Base-by-base conservation (phyloP, 352 stramenopile species). In the Phytophthora pluvialis region DNA sequence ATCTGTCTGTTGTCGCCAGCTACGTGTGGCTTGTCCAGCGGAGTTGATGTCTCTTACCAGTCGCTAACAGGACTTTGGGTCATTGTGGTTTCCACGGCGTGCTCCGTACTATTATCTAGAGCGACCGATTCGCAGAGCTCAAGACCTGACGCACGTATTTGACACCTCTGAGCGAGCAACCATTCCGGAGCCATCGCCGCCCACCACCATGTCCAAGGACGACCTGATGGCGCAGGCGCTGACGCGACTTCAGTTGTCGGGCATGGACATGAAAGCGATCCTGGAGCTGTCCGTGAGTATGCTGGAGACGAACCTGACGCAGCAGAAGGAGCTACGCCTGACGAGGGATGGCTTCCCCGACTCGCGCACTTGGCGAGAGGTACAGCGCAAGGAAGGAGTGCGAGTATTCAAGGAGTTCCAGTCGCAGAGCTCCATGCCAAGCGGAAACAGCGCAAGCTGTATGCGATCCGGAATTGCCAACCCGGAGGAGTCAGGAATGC, bases 251-350 rank as follows among this genome's bases (percentile, higher is more conserved):
- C 35, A 77, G 52, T 54, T 86, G 35, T 77, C 69, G 10, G 56
- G 39, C 4, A 7, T 50, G 21, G 52, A 67, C n/a, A 71, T 79
- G 50, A 68, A 83, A 39, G 56, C 67, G 10, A 75, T 83, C 6
- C 56, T 68, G 32, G 72, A 76, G 53, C 48, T 83, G 33, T 73
- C 73, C 3, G 52, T 63, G 28, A 72, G 46, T 43, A 64, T 81
- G 10, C 51, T 81, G 26, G 61, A 81, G 57, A 73, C 81, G n/a
- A 83, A 82, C 36, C 45, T 89, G 26, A 49, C 40, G 51, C 76
- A 87, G 49, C 81, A 80, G 21, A 77, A 83, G 46, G 54, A 71
- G 38, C 67, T 86, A 10, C 60, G 62, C 0, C 21, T 78, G 42
- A 70, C 73, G 9, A 72, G 70, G 35, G 62, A 80, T 31, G 70